Evolutionary conservation across 371 early-diverging fungal genomes (phyloP).

Genomic region (Fennellomyces sp.): DNA sequence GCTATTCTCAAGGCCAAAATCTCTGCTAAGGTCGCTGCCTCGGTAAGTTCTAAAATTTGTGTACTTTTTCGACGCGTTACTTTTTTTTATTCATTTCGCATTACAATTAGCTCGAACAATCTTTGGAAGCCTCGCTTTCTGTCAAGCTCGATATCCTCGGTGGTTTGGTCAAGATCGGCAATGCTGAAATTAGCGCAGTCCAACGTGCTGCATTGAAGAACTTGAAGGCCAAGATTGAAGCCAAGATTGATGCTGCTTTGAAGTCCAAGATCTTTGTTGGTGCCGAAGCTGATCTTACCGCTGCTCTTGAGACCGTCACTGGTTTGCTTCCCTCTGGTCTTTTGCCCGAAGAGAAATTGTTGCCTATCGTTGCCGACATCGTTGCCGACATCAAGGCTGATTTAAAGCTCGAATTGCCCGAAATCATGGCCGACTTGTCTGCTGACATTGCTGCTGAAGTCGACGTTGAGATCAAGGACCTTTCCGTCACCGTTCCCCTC

Average conservation of each 20-base stretch:
- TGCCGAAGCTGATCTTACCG: slow-evolving; percentile 14
- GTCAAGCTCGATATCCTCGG: slow-evolving; percentile 16
- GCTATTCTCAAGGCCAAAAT: slow-evolving; percentile 11
- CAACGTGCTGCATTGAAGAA: slow-evolving; percentile 25
- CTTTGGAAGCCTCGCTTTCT: slow-evolving; percentile 15
- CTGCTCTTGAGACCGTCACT: slow-evolving; percentile 9
- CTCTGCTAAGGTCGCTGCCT: slow-evolving; percentile 20
- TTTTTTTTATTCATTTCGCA: not conserved
- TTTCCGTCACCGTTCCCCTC: slow-evolving; percentile 21
- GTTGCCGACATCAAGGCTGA: slow-evolving; percentile 23
- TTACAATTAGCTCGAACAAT: slow-evolving; percentile 8
- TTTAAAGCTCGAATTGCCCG: slow-evolving; percentile 25
- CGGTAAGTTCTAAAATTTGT: slow-evolving; percentile 15
- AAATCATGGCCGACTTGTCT: slow-evolving; percentile 17
- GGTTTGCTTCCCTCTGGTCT: slow-evolving; percentile 14
- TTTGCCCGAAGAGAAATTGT: slow-evolving; percentile 22
- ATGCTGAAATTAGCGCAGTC: slow-evolving; percentile 18
- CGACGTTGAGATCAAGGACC: slow-evolving; percentile 20
- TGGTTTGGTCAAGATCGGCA: slow-evolving; percentile 19
- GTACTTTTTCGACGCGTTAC: not conserved
- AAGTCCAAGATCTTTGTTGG: slow-evolving; percentile 20
- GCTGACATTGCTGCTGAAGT: slow-evolving; percentile 17
- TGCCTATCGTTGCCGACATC: slow-evolving; percentile 20
- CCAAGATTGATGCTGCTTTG: slow-evolving; percentile 16
- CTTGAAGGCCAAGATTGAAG: slow-evolving; percentile 25